Evolutionary conservation across 345 rosid genomes (phyloP), one percentile per base, ranked within the genome.

Genomic region (Eucalyptus regnans): DNA sequence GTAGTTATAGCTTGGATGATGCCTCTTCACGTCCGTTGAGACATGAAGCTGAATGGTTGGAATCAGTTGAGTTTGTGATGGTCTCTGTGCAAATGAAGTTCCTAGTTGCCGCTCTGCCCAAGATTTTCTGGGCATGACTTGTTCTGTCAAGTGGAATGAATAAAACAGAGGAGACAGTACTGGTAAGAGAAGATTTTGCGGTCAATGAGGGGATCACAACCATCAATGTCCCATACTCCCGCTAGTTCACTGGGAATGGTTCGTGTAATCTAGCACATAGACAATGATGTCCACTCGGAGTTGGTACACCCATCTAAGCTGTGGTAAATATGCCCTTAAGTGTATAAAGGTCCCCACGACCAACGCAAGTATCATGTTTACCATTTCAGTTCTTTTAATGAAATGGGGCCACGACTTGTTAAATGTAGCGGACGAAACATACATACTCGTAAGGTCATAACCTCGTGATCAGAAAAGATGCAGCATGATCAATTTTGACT

Each of bases 371-470:
- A 76, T 76, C 29, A 11, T 20, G 84, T 41, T 76, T 20, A 76
- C 83, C 15, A 76, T 20, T 76, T 76, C 83, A 41, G 27, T 76
- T 76, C 48, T 37, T 44, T 41, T 20, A 20, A 37, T 76, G 48
- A 41, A 76, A 20, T 41, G 48, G 27, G 29, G 8, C 83, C 1
- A 41, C 3, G 6, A 0, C 25, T 8, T 0, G 29, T 41, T 41
- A 22, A 76, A 76, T 22, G 44, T 10, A 20, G 8, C 27, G 0
- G 29, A 22, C 12, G 1, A 76, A 41, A 41, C 48, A 41, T 41
- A 76, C 84, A 16, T 8, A 41, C 29, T 41, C 84, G 12, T 6
- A 41, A 41, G 48, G 84, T 41, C 84, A 20, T 10, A 23, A 41
- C 84, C 84, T 41, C 4, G 1, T 37, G 27, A 33, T 68, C 80